Evolutionary conservation across 768 basidiomycete genomes (phyloP).

Genomic region (Mycena olivaceomarginata): DNA sequence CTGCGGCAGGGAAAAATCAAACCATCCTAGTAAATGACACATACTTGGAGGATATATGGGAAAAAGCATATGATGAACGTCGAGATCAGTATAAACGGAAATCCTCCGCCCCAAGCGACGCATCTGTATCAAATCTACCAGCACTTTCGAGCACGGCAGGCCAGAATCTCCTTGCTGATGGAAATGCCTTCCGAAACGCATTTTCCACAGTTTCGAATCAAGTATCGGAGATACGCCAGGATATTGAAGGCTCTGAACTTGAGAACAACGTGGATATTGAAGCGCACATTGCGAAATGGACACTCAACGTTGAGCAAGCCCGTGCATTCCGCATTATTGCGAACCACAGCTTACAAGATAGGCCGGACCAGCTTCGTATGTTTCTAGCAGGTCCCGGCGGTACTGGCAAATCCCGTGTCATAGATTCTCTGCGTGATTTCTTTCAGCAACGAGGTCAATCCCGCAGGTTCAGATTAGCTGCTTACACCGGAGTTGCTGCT

Average conservation of each 20-base stretch:
- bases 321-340: constrained; percentile 56
- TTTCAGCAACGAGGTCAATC: constrained; percentile 49
- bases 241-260: constrained; percentile 7
- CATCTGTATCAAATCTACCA: not conserved
- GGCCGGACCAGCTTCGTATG: constrained; percentile 54
- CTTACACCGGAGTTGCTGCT: constrained; percentile 64
- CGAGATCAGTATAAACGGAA: constrained; percentile 34
- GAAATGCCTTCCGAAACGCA: constrained; percentile 3
- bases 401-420: constrained; percentile 66
- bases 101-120: not conserved
- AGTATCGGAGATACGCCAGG: constrained; percentile 6
- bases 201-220: not conserved
- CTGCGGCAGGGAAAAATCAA: not conserved
- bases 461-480: constrained; percentile 52
- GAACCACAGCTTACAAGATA: constrained; percentile 45
- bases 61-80: constrained; percentile 40
- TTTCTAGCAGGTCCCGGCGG: constrained; percentile 62
- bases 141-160: too few relatives aligned
- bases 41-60: constrained; percentile 39
- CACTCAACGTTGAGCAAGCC: constrained; percentile 58
- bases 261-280: constrained; percentile 42
- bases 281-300: constrained; percentile 48
- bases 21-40: not conserved
- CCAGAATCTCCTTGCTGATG: constrained; percentile 6
- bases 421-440: constrained; percentile 57